Evolutionary conservation across 176 grass and related monocot species (phyloP), one percentile per base, ranked within the genome.

Genomic region (Oryza glumipatula): DNA sequence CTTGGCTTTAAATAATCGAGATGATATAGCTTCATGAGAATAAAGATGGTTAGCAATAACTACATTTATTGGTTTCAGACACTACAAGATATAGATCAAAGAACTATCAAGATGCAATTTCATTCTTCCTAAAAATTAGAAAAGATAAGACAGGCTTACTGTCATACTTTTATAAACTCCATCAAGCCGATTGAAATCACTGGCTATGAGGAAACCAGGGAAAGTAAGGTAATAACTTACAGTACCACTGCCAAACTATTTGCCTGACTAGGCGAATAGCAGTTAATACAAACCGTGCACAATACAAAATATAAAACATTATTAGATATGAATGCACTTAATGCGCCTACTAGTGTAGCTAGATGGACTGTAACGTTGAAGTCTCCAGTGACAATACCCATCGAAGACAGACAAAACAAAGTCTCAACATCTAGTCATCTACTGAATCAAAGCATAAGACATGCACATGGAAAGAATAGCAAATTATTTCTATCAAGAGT

Each of bases 51-150:
- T 45, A 45, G 44, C 9, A 45, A 45, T 45, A 45, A 45, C 44
- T 45, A 45, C 44, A 45, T 45, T 45, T 11, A 45, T 45, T 45
- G 10, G 44, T 45, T 45, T 45, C 44, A 45, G 44, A 10, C 10
- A 45, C 44, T 45, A 45, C 1, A 45, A 45, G 44, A 45, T 45
- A 45, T 45, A 45, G 44, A 45, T 45, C 44, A 45, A 54, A 15
- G 49, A 85, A 72, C 52, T 77, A 81, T 76, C 35, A 65, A 66
- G 48, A 85, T 52, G 65, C 9, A 47, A 81, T n/a, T 81, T 71
- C 52, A 61, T 75, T 71, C n/a, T 70, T 82, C 19, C 14, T 76
- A 49, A 24, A 85, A 52, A 78, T 11, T 78, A 10, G 36, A 82
- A 44, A 82, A 72, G 22, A 78, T 78, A 72, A 65, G 26, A 9